These are phyloP conservation scores for Fusarium citri DNA, from an alignment of 2,329 filamentous ascomycete species.

Conservation along the genomic window DNA sequence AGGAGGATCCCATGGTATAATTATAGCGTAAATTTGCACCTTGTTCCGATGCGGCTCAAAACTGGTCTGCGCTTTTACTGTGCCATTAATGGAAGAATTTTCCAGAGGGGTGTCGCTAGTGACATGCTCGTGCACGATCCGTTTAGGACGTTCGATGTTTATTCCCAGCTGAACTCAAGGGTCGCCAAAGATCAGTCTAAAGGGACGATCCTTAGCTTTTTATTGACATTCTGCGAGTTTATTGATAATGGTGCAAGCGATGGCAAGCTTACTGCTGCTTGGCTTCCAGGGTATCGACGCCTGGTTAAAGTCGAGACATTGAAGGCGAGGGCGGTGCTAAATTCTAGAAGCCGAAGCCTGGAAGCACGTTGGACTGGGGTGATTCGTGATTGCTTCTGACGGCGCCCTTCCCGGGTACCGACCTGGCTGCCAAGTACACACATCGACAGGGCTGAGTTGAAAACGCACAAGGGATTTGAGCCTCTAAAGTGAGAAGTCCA, in stretches of 20 bases:
- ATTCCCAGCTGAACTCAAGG: constrained; percentile 22
- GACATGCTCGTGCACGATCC: constrained; percentile 17
- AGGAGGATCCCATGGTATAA: constrained; percentile 45
- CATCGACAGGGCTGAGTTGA: constrained; percentile 30
- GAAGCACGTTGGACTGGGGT: constrained; percentile 39
- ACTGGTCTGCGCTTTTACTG: constrained; percentile 19
- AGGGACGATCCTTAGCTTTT: constrained; percentile 7
- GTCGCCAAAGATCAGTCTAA: constrained; percentile 23
- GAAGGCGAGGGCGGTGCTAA: constrained; percentile 6
- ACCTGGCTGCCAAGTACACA: constrained; percentile 9
- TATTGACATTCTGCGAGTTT: constrained; percentile 13
- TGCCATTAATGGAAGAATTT: constrained; percentile 24
- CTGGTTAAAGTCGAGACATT: constrained; percentile 3
- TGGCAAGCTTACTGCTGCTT: constrained; percentile 16
- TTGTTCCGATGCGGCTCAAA: constrained; percentile 44
- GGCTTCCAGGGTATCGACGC: background rate
- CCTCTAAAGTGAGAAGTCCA: background rate
- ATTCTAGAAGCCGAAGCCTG: constrained; percentile 3
- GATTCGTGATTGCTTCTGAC: constrained; percentile 37
- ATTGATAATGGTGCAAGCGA: constrained; percentile 27
- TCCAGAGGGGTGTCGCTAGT: constrained; percentile 25
- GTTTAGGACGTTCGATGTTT: background rate
- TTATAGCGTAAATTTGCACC: constrained; percentile 46
- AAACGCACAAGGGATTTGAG: constrained; percentile 21
- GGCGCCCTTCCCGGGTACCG: constrained; percentile 17